A percentile compares a stretch with the other conserved stretches of the same genome.
These are phyloP conservation scores for Neonectria coccinea DNA, from an alignment of 2,329 filamentous ascomycete genomes.

Conservation along the genomic window DNA sequence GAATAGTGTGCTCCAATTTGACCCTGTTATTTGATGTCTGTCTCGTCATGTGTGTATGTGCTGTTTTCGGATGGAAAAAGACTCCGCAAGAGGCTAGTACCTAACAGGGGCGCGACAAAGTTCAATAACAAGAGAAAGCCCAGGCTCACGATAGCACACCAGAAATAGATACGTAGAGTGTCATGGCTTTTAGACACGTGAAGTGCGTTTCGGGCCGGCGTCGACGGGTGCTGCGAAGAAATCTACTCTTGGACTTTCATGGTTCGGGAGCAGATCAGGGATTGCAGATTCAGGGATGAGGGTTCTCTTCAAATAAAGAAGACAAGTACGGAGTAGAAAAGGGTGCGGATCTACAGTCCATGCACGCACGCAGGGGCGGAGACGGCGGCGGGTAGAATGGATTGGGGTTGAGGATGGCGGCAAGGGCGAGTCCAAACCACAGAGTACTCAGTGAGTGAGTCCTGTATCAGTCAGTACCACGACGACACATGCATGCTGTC, in stretches of 20 bases:
- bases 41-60: not conserved
- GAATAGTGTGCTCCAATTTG: not conserved
- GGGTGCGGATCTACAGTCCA: slow-evolving; percentile 27
- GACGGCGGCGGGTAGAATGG: slow-evolving; percentile 18
- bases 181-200: not conserved
- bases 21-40: not conserved
- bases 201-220: not conserved
- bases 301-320: not conserved
- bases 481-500: not conserved
- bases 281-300: slow-evolving; percentile 11
- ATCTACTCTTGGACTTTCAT: slow-evolving; percentile 11
- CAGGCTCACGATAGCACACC: too few relatives aligned
- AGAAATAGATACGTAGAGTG: not conserved
- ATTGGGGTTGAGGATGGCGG: slow-evolving; percentile 2
- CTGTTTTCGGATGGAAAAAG: not conserved
- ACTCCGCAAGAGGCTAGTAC: not conserved
- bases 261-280: slow-evolving; percentile 22
- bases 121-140: not conserved
- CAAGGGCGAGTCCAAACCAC: not conserved
- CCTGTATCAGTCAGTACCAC: too few relatives aligned
- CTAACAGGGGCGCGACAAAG: not conserved
- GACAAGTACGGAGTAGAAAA: not conserved
- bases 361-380: slow-evolving; percentile 20
- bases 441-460: too few relatives aligned
- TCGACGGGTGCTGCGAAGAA: not conserved